A percentile compares a stretch with the other conserved stretches of the same genome.
phyloP scores from a whole-genome alignment of 2,329 filamentous ascomycete species.

The Thelonectria blattea region DNA sequence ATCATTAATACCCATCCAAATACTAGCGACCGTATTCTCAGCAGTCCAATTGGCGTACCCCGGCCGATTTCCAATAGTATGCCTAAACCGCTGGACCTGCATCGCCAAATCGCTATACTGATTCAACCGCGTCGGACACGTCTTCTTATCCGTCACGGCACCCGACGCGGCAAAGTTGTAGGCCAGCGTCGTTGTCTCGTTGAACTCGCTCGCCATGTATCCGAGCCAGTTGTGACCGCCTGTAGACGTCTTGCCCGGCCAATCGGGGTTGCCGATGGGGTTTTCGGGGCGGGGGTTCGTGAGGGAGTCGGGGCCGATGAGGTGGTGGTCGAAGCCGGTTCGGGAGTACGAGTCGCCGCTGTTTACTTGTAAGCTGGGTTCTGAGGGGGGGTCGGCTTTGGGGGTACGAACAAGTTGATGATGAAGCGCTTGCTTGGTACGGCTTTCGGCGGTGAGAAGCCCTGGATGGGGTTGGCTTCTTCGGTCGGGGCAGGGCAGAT shows the following conservation, averaged over 20 bases:
- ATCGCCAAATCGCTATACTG: constrained; percentile 1
- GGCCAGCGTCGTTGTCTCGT: neutral
- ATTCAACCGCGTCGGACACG: neutral
- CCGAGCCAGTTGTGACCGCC: constrained; percentile 4
- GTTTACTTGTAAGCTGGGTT: too few relatives aligned
- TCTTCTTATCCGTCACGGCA: neutral
- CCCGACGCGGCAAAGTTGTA: constrained; percentile 8
- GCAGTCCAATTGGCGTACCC: constrained; percentile 3
- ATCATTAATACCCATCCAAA: constrained; percentile 12
- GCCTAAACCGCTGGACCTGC: constrained; percentile 4
- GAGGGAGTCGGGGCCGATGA: neutral
- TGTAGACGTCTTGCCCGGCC: constrained; percentile 1
- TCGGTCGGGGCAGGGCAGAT: neutral
- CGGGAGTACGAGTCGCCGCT: constrained; percentile 10
- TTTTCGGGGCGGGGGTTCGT: neutral
- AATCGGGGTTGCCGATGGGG: neutral
- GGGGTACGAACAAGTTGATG: neutral
- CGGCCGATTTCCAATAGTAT: neutral
- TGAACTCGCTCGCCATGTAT: constrained; percentile 10
- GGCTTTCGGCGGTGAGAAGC: neutral
- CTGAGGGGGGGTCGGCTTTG: too few relatives aligned
- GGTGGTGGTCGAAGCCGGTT: constrained; percentile 1
- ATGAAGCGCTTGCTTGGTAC: neutral
- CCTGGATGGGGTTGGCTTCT: too few relatives aligned
- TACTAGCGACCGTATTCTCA: neutral